phyloP scores from a whole-genome alignment of 1,284 basidiomycete species.

The Tilletia horrida region DNA sequence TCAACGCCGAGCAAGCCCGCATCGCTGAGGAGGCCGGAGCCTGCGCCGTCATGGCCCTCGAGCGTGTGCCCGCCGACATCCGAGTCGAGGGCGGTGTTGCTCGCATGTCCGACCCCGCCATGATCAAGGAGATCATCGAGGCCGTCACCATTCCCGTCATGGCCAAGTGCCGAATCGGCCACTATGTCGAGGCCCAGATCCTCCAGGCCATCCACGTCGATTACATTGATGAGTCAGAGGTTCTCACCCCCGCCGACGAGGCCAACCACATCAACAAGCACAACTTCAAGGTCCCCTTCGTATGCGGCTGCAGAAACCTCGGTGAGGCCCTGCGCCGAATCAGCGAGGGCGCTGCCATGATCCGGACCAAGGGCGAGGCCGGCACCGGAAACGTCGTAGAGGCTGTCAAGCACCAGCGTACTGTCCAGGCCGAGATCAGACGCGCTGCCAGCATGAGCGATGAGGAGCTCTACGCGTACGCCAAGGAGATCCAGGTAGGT shows the following conservation, averaged over 20 bases:
- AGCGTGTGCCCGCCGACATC: conserved; percentile 94
- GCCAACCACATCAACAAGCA: conserved; percentile 58
- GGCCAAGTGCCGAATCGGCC: conserved; percentile 90
- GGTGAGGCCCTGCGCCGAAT: conserved; percentile 90
- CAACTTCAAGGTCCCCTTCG: conserved; percentile 69
- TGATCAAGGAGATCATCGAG: conserved; percentile 94
- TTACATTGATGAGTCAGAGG: conserved; percentile 92
- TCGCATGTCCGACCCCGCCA: conserved; percentile 69
- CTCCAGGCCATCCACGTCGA: conserved; percentile 90
- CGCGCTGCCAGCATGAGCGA: conserved; percentile 76
- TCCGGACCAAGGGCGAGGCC: conserved; percentile 89
- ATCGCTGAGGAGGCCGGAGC: conserved; percentile 98
- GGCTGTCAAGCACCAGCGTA: conserved; percentile 79
- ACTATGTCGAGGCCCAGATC: conserved; percentile 75
- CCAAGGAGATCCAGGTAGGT: conserved; percentile 66
- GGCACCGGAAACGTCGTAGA: conserved; percentile 98
- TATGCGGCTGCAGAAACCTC: conserved; percentile 64
- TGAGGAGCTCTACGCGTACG: conserved; percentile 90
- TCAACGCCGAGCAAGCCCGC: conserved; percentile 81
- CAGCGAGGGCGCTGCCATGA: conserved; percentile 89
- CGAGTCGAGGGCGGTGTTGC: conserved; percentile 53
- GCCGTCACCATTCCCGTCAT: conserved; percentile 44
- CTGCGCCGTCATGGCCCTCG: conserved; percentile 84
- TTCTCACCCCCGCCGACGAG: conserved; percentile 84
- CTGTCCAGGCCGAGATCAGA: conserved; percentile 79